Evolutionary conservation across 495 filamentous ascomycete genomes (phyloP).

Genomic region (Achaetomiella virescens): DNA sequence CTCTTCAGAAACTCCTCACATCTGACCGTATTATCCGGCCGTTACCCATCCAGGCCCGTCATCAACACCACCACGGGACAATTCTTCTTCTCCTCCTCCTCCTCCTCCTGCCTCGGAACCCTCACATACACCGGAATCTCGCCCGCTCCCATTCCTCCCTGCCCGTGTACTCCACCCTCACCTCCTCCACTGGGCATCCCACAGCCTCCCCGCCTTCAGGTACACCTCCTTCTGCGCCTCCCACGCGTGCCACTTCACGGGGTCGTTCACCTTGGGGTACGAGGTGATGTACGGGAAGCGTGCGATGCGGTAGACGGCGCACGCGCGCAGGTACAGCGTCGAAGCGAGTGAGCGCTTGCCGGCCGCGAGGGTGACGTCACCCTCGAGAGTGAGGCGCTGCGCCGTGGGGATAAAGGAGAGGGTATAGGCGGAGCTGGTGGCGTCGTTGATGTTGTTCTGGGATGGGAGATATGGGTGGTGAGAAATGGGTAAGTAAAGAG

Average conservation of each 20-base stretch:
- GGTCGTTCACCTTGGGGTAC: conserved; percentile 34
- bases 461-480: neutral
- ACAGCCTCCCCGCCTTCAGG: conserved; percentile 50
- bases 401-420: conserved; percentile 54
- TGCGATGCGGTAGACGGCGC: conserved; percentile 65
- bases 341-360: conserved; percentile 47
- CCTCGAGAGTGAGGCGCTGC: conserved; percentile 44
- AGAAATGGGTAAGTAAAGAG: neutral
- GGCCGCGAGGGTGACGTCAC: conserved; percentile 38
- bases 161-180: conserved; percentile 35
- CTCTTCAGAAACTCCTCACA: conserved; percentile 58
- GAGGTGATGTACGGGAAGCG: conserved; percentile 63
- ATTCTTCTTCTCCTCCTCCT: conserved; percentile 29
- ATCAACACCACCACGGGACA: conserved; percentile 61
- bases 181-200: conserved; percentile 52
- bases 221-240: conserved; percentile 60
- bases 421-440: conserved; percentile 59
- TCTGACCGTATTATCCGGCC: conserved; percentile 70
- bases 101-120: conserved; percentile 42
- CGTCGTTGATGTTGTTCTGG: conserved; percentile 55
- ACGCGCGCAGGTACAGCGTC: conserved; percentile 61
- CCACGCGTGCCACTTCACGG: conserved; percentile 57
- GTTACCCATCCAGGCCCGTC: conserved; percentile 73
- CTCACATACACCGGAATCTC: conserved; percentile 43
- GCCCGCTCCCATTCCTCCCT: conserved; percentile 21